These are phyloP conservation scores for Tubosaeta sp. DNA, from an alignment of 768 basidiomycete species.

Conservation along the genomic window DNA sequence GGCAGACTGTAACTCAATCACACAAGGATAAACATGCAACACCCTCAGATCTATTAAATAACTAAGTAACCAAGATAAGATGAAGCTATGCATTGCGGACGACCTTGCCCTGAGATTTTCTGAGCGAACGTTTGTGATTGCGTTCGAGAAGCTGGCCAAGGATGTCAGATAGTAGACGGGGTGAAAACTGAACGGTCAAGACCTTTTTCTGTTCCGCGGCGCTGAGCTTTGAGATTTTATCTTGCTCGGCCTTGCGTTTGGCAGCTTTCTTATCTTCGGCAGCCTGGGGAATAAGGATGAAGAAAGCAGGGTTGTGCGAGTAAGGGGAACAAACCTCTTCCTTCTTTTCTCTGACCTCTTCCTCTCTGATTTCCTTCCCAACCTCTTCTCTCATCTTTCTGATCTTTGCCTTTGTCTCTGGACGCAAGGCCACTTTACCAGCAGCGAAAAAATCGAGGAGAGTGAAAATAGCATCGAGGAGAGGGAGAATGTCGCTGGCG, in stretches of 20 bases:
- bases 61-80: constrained; percentile 1
- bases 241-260: constrained; percentile 71
- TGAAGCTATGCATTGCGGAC: constrained; percentile 30
- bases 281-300: constrained; percentile 30
- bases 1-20: constrained; percentile 4
- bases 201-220: constrained; percentile 84
- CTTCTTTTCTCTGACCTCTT: constrained; percentile 59
- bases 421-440: constrained; percentile 54
- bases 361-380: constrained; percentile 63
- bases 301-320: neutral
- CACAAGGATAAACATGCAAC: constrained; percentile 10
- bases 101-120: constrained; percentile 65
- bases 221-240: constrained; percentile 66
- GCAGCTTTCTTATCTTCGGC: constrained; percentile 68
- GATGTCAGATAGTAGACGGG: neutral
- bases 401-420: constrained; percentile 80
- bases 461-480: constrained; percentile 68
- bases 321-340: constrained; percentile 50
- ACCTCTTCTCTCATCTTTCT: constrained; percentile 69
- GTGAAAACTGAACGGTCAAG: neutral
- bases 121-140: constrained; percentile 67
- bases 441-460: constrained; percentile 63
- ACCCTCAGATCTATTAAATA: constrained; percentile 8
- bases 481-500: constrained; percentile 43
- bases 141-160: constrained; percentile 57